phyloP scores from a whole-genome alignment of 192 early-diverging fungal species.

The Allomyces javanicus region DNA sequence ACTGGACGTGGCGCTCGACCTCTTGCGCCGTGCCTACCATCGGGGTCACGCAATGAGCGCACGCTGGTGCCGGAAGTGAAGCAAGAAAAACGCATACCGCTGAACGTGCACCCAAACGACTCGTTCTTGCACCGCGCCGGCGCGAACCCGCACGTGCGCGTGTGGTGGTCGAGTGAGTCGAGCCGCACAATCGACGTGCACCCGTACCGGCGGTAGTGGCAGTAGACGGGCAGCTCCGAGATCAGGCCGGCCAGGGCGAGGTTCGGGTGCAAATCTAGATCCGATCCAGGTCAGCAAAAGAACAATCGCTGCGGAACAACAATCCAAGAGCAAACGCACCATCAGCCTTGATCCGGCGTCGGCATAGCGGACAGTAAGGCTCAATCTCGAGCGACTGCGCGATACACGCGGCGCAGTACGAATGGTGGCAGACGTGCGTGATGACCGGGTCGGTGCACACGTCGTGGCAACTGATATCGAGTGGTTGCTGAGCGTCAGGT shows the following conservation, averaged over 20 bases:
- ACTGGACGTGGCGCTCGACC: constrained; percentile 16
- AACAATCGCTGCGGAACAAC: not conserved
- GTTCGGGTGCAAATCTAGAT: constrained; percentile 34
- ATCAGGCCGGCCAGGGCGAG: constrained; percentile 28
- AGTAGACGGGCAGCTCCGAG: constrained; percentile 30
- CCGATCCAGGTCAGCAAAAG: not conserved
- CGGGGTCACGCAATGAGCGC: not conserved
- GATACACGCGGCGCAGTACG: constrained; percentile 37
- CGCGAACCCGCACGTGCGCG: constrained; percentile 21
- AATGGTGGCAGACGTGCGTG: constrained; percentile 34
- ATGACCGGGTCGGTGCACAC: constrained; percentile 34
- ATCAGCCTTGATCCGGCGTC: constrained; percentile 18
- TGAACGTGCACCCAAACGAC: constrained; percentile 26
- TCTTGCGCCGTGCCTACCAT: constrained; percentile 18
- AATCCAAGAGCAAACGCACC: constrained; percentile 8
- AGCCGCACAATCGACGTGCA: constrained; percentile 23
- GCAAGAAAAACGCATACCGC: constrained; percentile 9
- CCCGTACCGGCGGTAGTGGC: constrained; percentile 26
- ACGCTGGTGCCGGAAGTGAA: not conserved
- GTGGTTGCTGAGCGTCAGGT: too few relatives aligned
- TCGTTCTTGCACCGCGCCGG: constrained; percentile 22
- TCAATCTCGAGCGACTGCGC: constrained; percentile 29
- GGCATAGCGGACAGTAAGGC: constrained; percentile 35
- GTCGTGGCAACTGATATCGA: constrained; percentile 20
- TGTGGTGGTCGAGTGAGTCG: constrained; percentile 25